These are phyloP conservation scores for Suillus decipiens DNA, from an alignment of 768 basidiomycete species.

Conservation along the genomic window DNA sequence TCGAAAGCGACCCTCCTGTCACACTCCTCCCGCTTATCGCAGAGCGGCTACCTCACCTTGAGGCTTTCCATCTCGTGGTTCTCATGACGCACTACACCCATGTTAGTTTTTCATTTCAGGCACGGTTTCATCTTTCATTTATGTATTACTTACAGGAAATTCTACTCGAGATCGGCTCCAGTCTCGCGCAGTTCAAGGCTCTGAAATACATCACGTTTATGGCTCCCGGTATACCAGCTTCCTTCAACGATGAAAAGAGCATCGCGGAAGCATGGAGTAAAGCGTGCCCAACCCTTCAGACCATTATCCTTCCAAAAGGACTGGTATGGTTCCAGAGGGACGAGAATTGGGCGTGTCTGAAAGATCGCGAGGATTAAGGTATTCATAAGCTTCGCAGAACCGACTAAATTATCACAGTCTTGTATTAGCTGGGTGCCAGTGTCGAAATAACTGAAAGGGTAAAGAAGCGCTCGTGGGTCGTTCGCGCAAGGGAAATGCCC, in stretches of 20 bases:
- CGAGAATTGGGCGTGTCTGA: conserved; percentile 26
- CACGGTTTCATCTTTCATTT: too few species aligned
- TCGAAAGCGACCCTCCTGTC: conserved; percentile 48
- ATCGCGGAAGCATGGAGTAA: conserved; percentile 58
- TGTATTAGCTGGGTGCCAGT: background rate
- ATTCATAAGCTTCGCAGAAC: background rate
- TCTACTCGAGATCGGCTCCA: conserved; percentile 41
- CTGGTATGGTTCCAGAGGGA: conserved; percentile 54
- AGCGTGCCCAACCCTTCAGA: conserved; percentile 60
- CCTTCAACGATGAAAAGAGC: conserved; percentile 43
- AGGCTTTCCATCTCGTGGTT: conserved; percentile 63
- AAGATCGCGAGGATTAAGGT: conserved; percentile 15
- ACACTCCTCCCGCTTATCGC: conserved; percentile 51
- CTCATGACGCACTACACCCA: conserved; percentile 49
- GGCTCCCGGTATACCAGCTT: conserved; percentile 35
- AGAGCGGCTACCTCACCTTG: conserved; percentile 47
- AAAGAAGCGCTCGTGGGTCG: background rate
- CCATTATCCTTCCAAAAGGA: conserved; percentile 65
- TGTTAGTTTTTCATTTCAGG: conserved; percentile 34
- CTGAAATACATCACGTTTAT: conserved; percentile 61
- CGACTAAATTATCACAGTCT: background rate
- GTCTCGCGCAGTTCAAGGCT: conserved; percentile 45
- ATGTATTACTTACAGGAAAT: conserved; percentile 34
- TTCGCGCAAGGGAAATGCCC: background rate
- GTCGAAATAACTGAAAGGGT: too few species aligned